Evolutionary conservation across 495 filamentous ascomycete species (phyloP).

Genomic region (Neurospora hispaniola): DNA sequence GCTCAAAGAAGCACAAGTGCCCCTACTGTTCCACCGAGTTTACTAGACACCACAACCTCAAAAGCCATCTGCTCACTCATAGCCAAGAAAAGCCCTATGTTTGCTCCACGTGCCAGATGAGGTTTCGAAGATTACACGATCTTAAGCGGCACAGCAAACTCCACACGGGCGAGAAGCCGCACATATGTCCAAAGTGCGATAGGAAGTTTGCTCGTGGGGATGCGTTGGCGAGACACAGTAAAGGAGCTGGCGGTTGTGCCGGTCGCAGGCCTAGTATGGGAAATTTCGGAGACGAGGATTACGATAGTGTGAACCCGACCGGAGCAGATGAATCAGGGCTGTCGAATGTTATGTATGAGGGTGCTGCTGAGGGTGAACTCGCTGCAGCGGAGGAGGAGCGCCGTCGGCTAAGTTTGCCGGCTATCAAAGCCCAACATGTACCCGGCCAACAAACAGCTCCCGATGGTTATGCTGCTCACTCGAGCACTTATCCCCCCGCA

Average conservation of each 20-base stretch:
- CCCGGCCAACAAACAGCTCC: constrained; percentile 39
- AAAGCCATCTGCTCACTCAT: constrained; percentile 94
- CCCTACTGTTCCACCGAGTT: constrained; percentile 94
- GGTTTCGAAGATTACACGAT: constrained; percentile 89
- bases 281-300: constrained; percentile 74
- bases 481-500: constrained; percentile 71
- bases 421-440: constrained; percentile 60
- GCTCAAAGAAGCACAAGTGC: constrained; percentile 86
- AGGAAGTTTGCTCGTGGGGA: constrained; percentile 92
- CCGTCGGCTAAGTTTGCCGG: constrained; percentile 52
- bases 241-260: constrained; percentile 92
- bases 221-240: constrained; percentile 87
- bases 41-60: constrained; percentile 97
- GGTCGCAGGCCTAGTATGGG: constrained; percentile 81
- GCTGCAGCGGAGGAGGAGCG: constrained; percentile 36
- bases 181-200: constrained; percentile 88
- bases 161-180: constrained; percentile 91
- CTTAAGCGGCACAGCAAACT: constrained; percentile 93
- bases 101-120: constrained; percentile 77
- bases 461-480: constrained; percentile 33
- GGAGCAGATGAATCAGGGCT: constrained; percentile 64
- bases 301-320: constrained; percentile 36
- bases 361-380: constrained; percentile 36
- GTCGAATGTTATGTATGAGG: constrained; percentile 68
- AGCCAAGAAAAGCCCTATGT: constrained; percentile 97